A percentile compares a stretch with the other conserved stretches of the same genome.
Conservation (phyloP, 2,329 filamentous ascomycete genomes). For the Atkinsonella hypoxylon region DNA sequence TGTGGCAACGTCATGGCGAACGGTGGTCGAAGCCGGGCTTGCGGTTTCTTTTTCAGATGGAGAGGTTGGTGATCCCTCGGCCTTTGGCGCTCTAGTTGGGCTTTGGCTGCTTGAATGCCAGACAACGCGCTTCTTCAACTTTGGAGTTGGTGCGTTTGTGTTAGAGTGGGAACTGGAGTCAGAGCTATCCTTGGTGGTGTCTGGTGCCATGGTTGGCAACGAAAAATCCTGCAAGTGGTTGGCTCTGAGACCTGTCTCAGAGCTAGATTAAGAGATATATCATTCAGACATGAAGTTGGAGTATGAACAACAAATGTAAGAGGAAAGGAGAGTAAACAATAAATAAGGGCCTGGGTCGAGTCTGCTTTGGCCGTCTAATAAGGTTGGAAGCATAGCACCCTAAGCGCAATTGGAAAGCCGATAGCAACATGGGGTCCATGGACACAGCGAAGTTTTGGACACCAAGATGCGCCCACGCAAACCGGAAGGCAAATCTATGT, state of each 20-base stretch:
- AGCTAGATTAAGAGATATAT: constrained; percentile 1
- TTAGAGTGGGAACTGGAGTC: constrained; percentile 14
- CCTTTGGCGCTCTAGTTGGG: constrained; percentile 10
- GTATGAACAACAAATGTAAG: not conserved
- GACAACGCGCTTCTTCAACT: constrained; percentile 29
- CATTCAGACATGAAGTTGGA: constrained; percentile 3
- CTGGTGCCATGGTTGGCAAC: constrained; percentile 12
- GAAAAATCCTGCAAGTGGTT: constrained; percentile 10
- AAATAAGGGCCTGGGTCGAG: not conserved
- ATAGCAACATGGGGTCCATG: not conserved
- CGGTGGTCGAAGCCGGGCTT: constrained; percentile 8
- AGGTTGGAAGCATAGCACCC: not conserved
- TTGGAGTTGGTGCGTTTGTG: constrained; percentile 19
- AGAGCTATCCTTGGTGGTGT: constrained; percentile 16
- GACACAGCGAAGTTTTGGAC: not conserved
- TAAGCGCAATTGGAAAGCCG: constrained; percentile 1
- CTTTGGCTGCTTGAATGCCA: constrained; percentile 21
- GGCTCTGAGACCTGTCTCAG: constrained; percentile 15
- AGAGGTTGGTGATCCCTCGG: constrained; percentile 5
- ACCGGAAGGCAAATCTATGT: constrained; percentile 4
- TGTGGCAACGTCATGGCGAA: not conserved
- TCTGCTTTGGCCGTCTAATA: not conserved
- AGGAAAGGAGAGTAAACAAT: not conserved
- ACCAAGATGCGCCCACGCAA: not conserved
- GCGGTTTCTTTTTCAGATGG: constrained; percentile 7